Percentiles rank a stretch among this genome's conserved stretches.
phyloP scores from a whole-genome alignment of 1,139 yeast species.

The Lodderomyces jiufengensis region DNA sequence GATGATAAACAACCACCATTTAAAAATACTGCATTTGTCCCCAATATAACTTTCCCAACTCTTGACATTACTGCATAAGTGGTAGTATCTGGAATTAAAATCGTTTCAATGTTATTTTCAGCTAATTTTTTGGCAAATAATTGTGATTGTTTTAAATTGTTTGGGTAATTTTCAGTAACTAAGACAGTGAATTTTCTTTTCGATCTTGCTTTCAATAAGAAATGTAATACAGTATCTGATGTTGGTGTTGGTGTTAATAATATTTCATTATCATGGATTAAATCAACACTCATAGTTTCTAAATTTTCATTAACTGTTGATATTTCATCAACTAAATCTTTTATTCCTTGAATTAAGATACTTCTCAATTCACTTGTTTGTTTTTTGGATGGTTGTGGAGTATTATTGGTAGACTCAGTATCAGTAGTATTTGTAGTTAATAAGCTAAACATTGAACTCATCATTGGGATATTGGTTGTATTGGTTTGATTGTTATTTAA shows the following conservation, averaged over 20 bases:
- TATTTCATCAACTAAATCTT: constrained; percentile 90
- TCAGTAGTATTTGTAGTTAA: constrained; percentile 45
- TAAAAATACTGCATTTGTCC: constrained; percentile 88
- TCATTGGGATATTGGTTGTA: constrained; percentile 48
- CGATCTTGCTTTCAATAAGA: constrained; percentile 79
- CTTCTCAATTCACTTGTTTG: constrained; percentile 72
- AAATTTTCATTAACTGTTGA: constrained; percentile 86
- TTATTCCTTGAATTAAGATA: constrained; percentile 88
- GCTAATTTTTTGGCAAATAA: constrained; percentile 76
- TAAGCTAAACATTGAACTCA: constrained; percentile 83
- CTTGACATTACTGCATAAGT: constrained; percentile 95
- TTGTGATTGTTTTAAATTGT: constrained; percentile 73
- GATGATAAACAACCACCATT: constrained; percentile 93
- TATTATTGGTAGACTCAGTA: constrained; percentile 11
- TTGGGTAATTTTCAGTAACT: constrained; percentile 91
- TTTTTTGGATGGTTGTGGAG: constrained; percentile 29
- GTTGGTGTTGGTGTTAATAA: constrained; percentile 91
- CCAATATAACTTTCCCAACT: constrained; percentile 93
- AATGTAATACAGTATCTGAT: constrained; percentile 83
- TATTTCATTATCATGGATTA: constrained; percentile 92
- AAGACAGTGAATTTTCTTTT: constrained; percentile 90
- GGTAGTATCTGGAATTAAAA: constrained; percentile 88
- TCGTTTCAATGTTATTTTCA: constrained; percentile 83
- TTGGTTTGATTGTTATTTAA: constrained; percentile 4
- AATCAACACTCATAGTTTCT: constrained; percentile 84